These are phyloP conservation scores for Avicennia marina DNA, from an alignment of 257 asterid genomes.

Conservation along the genomic window DNA sequence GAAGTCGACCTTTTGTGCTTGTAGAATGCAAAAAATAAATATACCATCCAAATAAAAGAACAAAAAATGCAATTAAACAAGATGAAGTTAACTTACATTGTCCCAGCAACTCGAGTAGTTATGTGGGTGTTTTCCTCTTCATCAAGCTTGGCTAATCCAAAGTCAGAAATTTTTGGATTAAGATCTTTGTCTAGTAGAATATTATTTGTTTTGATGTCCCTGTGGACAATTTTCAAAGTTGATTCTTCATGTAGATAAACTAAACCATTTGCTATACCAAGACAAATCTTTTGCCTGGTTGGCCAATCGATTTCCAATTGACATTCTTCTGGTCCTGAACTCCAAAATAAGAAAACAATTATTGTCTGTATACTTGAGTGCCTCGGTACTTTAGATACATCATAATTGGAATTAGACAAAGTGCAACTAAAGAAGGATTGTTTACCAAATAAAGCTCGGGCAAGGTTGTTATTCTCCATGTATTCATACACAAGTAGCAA, in stretches of 20 bases:
- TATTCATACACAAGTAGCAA: not conserved
- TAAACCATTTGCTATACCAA: slow-evolving; percentile 2
- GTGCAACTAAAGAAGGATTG: not conserved
- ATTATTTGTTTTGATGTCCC: slow-evolving; percentile 6
- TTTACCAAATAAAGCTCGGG: not conserved
- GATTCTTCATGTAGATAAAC: slow-evolving; percentile 8
- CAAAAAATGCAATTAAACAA: not conserved
- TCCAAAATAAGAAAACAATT: not conserved
- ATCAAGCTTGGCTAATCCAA: slow-evolving; percentile 7
- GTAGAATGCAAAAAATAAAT: no score
- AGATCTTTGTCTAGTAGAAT: slow-evolving; percentile 5
- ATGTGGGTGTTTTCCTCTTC: slow-evolving; percentile 8
- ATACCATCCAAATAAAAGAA: no score
- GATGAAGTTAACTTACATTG: not conserved
- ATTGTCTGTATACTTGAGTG: no score
- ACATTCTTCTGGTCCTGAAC: not conserved
- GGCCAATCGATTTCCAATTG: slow-evolving; percentile 6
- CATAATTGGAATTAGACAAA: not conserved
- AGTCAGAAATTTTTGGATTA: slow-evolving; percentile 8
- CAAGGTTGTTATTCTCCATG: not conserved
- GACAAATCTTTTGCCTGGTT: not conserved
- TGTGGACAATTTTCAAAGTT: slow-evolving; percentile 5
- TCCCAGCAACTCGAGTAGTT: slow-evolving; percentile 2
- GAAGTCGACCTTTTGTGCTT: no score
- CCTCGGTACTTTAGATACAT: no score